Conservation (phyloP, 805 yeast species). For the Sugiyamaella marilandica region DNA sequence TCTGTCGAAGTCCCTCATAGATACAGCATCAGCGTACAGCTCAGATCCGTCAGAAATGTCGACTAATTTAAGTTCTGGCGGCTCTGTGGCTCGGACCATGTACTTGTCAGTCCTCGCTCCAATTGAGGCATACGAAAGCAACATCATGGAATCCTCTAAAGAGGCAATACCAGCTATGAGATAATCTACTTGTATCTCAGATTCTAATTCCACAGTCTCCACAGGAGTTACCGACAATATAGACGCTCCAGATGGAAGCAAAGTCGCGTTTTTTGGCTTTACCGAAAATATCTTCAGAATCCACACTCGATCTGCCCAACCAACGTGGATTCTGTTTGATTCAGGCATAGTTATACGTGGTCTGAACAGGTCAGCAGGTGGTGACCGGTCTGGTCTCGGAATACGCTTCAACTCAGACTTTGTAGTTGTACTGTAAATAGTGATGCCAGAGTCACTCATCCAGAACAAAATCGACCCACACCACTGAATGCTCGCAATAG, state of each 20-base stretch:
- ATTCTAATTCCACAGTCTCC: constrained; percentile 32
- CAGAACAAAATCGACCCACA: constrained; percentile 67
- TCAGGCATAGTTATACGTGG: constrained; percentile 70
- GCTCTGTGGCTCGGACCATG: constrained; percentile 26
- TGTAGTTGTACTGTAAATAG: constrained; percentile 55
- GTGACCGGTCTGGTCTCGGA: constrained; percentile 49
- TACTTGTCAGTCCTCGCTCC: background rate
- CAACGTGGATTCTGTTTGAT: constrained; percentile 61
- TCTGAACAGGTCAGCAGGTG: constrained; percentile 76
- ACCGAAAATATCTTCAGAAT: constrained; percentile 44
- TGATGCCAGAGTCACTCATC: constrained; percentile 80
- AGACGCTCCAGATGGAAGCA: constrained; percentile 14
- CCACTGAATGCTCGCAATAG: constrained; percentile 63
- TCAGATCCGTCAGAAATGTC: constrained; percentile 66
- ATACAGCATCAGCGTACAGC: constrained; percentile 72
- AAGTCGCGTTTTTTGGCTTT: constrained; percentile 13
- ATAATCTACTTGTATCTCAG: constrained; percentile 39
- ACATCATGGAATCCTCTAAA: constrained; percentile 66
- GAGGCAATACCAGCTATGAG: constrained; percentile 73
- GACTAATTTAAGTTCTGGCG: constrained; percentile 71
- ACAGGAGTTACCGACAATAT: constrained; percentile 18
- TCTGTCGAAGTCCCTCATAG: constrained; percentile 46
- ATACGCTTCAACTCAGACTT: constrained; percentile 47
- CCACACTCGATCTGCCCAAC: constrained; percentile 84
- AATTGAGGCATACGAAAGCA: constrained; percentile 42